Evolutionary conservation across 306 rosid species (phyloP).

Genomic region (Mimosa bimucronata): DNA sequence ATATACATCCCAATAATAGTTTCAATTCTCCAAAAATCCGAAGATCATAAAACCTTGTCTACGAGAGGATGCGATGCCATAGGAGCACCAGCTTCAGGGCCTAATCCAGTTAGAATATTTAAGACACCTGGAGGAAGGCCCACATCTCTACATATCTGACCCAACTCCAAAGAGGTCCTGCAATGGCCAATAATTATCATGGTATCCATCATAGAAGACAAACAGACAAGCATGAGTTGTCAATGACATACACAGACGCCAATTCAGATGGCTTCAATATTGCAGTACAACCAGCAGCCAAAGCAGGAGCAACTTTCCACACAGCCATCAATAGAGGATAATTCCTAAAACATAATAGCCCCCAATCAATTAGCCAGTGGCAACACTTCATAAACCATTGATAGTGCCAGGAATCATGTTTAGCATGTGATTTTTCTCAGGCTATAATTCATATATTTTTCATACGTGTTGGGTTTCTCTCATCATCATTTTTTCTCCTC

Average conservation of each 20-base stretch:
- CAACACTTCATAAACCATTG: neutral
- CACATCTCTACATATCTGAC: conserved; percentile 66
- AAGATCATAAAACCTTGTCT: conserved; percentile 67
- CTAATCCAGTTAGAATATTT: conserved; percentile 86
- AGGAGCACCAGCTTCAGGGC: conserved; percentile 98
- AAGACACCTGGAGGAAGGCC: conserved; percentile 79
- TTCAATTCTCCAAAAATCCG: conserved; percentile 12
- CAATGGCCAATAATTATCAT: conserved; percentile 28
- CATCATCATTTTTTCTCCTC: too few relatives aligned
- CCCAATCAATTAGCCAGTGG: conserved; percentile 7
- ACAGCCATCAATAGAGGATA: conserved; percentile 78
- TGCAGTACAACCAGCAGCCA: conserved; percentile 91
- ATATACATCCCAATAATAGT: conserved; percentile 1
- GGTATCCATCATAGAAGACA: conserved; percentile 3
- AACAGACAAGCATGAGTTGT: conserved; percentile 27
- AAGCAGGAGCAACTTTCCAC: conserved; percentile 89
- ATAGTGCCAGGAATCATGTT: neutral
- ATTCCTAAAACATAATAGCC: conserved; percentile 57
- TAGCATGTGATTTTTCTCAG: neutral
- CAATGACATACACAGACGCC: conserved; percentile 64
- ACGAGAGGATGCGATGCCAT: conserved; percentile 89
- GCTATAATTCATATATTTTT: neutral
- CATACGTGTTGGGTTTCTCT: too few relatives aligned
- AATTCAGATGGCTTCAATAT: conserved; percentile 84
- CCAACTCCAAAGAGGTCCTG: conserved; percentile 83